Evolutionary conservation across 129 eudicot genomes (phyloP).

Genomic region (Tagetes patula): DNA sequence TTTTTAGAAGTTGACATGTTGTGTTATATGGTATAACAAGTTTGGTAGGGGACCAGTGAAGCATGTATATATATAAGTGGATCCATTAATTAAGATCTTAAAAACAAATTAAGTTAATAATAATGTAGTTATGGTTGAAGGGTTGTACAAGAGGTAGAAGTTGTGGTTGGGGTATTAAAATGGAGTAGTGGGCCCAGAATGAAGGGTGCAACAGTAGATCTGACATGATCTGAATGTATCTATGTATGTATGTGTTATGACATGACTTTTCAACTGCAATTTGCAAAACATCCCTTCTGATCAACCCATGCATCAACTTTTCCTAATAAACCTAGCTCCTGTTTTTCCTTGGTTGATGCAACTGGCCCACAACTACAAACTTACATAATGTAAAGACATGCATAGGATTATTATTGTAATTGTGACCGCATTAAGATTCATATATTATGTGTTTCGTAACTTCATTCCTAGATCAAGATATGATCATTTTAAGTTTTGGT

Average conservation of each 20-base stretch:
- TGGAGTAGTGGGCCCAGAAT: not conserved
- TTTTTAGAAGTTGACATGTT: not conserved
- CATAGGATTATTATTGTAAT: no score
- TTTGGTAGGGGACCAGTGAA: not conserved
- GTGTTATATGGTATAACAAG: not conserved
- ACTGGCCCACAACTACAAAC: not conserved
- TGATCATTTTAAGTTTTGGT: no score
- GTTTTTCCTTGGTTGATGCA: not conserved
- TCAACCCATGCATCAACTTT: not conserved
- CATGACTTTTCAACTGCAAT: not conserved
- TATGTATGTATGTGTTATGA: not conserved
- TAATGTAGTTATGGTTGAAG: not conserved
- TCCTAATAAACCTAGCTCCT: not conserved
- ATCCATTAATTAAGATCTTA: not conserved
- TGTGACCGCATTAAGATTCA: no score
- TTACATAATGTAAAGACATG: no score
- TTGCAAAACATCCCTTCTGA: slow-evolving; percentile 8
- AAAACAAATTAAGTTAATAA: not conserved
- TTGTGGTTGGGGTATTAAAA: slow-evolving; percentile 7
- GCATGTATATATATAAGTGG: not conserved
- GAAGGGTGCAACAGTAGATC: not conserved
- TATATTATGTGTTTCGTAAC: no score
- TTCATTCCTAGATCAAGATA: no score
- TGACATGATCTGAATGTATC: not conserved
- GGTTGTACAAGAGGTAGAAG: not conserved